These are phyloP conservation scores for Triangularia setosa DNA, from an alignment of 2,329 filamentous ascomycete genomes.

Conservation along the genomic window DNA sequence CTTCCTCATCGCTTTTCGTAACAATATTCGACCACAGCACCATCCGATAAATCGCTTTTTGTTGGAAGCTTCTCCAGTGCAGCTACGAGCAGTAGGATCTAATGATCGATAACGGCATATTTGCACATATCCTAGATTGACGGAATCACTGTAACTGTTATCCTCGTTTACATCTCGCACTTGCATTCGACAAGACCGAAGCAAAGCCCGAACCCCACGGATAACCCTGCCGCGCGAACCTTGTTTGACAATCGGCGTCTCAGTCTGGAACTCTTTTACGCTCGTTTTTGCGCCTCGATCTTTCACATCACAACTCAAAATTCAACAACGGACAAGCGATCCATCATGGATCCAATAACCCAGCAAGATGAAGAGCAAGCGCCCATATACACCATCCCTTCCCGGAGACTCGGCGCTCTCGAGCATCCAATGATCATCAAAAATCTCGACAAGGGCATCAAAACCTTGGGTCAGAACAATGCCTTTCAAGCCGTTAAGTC, in stretches of 20 bases:
- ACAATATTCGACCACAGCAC: neutral
- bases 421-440: conserved; percentile 43
- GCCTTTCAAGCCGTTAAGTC: conserved; percentile 36
- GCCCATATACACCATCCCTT: conserved; percentile 36
- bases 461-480: conserved; percentile 37
- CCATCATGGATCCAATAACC: conserved; percentile 7
- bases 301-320: neutral
- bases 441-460: conserved; percentile 40
- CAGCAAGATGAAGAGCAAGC: conserved; percentile 26
- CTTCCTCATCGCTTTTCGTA: neutral
- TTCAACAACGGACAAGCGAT: neutral
- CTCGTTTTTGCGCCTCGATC: neutral
- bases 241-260: neutral
- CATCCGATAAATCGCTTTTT: neutral
- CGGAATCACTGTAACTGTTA: neutral
- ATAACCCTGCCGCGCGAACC: neutral
- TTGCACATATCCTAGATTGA: too few species aligned
- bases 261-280: neutral
- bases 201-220: neutral
- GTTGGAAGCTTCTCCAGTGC: too few species aligned
- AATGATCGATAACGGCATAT: too few species aligned
- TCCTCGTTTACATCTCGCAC: neutral
- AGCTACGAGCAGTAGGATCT: too few species aligned
- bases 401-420: conserved; percentile 38
- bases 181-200: neutral